Evolutionary conservation across 2,329 filamentous ascomycete genomes (phyloP).

Genomic region (Parasarocladium wereldwijsianum): DNA sequence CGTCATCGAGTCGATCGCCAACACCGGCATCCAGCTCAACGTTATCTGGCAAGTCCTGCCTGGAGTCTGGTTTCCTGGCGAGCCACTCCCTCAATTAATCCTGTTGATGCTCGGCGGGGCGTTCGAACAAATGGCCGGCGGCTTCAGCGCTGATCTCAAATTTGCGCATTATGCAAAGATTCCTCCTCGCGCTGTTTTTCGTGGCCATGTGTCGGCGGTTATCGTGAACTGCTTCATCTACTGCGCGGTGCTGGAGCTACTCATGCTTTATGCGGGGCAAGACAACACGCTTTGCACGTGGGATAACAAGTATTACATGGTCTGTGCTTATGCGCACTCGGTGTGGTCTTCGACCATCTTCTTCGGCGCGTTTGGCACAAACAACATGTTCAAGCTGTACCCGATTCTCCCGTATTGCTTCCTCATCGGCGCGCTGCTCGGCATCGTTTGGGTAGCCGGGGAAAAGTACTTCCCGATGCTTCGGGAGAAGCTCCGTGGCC

Average conservation of each 20-base stretch:
- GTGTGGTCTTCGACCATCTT: constrained; percentile 16
- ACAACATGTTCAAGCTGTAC: constrained; percentile 11
- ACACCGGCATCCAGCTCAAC: constrained; percentile 31
- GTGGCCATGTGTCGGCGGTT: constrained; percentile 10
- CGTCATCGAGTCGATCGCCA: constrained; percentile 26
- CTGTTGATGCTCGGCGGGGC: constrained; percentile 12
- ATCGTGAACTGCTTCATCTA: constrained; percentile 20
- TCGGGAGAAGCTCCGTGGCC: constrained; percentile 6
- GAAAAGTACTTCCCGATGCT: constrained; percentile 13
- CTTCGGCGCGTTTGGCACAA: constrained; percentile 12
- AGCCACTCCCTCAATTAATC: constrained; percentile 11
- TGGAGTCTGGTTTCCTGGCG: constrained; percentile 12
- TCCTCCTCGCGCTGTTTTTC: constrained; percentile 16
- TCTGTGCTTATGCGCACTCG: constrained; percentile 15
- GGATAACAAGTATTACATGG: constrained; percentile 14
- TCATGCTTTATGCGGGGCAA: constrained; percentile 6
- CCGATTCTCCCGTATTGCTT: constrained; percentile 17
- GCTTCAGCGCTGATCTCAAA: constrained; percentile 14
- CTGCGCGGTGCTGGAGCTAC: constrained; percentile 11
- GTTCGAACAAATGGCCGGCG: constrained; percentile 10
- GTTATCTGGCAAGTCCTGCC: constrained; percentile 32
- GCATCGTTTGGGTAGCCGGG: constrained; percentile 13
- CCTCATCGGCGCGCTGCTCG: constrained; percentile 17
- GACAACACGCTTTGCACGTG: constrained; percentile 17
- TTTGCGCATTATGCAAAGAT: constrained; percentile 16